These are phyloP conservation scores for Komagataea norvegica DNA, from an alignment of 1,139 yeast species.

Conservation along the genomic window DNA sequence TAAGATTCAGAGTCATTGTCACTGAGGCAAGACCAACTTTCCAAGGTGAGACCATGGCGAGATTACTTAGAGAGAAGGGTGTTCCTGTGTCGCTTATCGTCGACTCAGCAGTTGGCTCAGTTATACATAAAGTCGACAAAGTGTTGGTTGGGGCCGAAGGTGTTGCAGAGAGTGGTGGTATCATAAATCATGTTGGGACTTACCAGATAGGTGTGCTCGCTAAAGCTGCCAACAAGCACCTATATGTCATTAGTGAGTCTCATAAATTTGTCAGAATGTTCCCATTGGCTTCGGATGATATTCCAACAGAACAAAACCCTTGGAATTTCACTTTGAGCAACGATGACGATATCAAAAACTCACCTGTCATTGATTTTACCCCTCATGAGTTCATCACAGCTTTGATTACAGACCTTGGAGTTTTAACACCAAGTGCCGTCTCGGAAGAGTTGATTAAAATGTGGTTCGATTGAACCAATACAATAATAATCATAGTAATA, in stretches of 20 bases:
- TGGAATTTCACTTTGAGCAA: slow-evolving; percentile 40
- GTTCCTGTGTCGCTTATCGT: slow-evolving; percentile 91
- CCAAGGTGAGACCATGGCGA: slow-evolving; percentile 76
- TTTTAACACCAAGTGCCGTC: slow-evolving; percentile 94
- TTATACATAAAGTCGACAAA: slow-evolving; percentile 87
- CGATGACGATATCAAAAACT: slow-evolving; percentile 33
- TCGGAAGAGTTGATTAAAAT: slow-evolving; percentile 95
- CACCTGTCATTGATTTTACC: slow-evolving; percentile 77
- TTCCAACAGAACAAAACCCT: slow-evolving; percentile 55
- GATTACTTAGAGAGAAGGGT: slow-evolving; percentile 60
- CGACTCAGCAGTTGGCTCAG: slow-evolving; percentile 92
- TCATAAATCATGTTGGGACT: slow-evolving; percentile 91
- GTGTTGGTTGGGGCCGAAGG: slow-evolving; percentile 98
- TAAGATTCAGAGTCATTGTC: slow-evolving; percentile 84
- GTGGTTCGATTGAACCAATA: slow-evolving; percentile 72
- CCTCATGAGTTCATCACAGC: slow-evolving; percentile 96
- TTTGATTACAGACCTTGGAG: slow-evolving; percentile 92
- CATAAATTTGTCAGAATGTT: slow-evolving; percentile 96
- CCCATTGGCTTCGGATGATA: slow-evolving; percentile 90
- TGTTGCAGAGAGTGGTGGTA: slow-evolving; percentile 98
- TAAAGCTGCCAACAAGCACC: slow-evolving; percentile 83
- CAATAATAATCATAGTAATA: too few relatives aligned
- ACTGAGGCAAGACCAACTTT: slow-evolving; percentile 90
- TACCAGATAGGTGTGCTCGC: slow-evolving; percentile 95
- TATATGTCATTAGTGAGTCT: slow-evolving; percentile 90